Evolutionary conservation across 371 early-diverging fungal species (phyloP).

Genomic region (Amoeboaphelidium protococcarum): DNA sequence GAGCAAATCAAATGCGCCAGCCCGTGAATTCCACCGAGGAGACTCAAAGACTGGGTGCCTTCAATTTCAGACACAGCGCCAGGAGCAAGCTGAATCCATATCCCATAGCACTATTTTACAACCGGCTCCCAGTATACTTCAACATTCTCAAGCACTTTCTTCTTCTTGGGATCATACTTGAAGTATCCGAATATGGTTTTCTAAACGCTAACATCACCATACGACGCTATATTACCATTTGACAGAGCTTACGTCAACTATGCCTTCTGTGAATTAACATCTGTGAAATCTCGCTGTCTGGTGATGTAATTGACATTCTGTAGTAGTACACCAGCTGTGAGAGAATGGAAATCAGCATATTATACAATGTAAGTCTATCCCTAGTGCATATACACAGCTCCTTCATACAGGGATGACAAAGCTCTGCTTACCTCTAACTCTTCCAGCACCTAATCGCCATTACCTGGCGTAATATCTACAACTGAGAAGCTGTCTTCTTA

Average conservation of each 20-base stretch:
- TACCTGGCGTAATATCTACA: slow-evolving; percentile 22
- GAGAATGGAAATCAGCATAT: slow-evolving; percentile 20
- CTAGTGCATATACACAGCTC: slow-evolving; percentile 10
- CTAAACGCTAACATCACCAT: neutral
- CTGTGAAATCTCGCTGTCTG: slow-evolving; percentile 18
- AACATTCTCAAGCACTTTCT: neutral
- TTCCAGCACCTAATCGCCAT: slow-evolving; percentile 20
- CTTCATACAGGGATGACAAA: slow-evolving; percentile 28
- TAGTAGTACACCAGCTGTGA: slow-evolving; percentile 18
- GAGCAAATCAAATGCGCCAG: no score
- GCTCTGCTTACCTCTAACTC: slow-evolving; percentile 23
- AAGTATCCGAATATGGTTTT: slow-evolving; percentile 1
- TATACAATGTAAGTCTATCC: slow-evolving; percentile 23
- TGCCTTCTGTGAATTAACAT: no score
- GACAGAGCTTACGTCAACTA: no score
- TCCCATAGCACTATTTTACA: no score
- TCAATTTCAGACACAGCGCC: no score
- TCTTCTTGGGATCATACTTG: slow-evolving; percentile 1
- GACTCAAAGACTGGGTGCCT: no score
- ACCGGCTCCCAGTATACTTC: neutral
- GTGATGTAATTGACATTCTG: slow-evolving; percentile 24
- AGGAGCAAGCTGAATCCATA: no score
- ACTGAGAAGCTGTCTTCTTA: slow-evolving; percentile 19
- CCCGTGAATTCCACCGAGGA: no score
- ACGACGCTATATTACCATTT: no score